Base-by-base conservation (phyloP, 2,329 filamentous ascomycete species). In the Colletotrichum sp. region DNA sequence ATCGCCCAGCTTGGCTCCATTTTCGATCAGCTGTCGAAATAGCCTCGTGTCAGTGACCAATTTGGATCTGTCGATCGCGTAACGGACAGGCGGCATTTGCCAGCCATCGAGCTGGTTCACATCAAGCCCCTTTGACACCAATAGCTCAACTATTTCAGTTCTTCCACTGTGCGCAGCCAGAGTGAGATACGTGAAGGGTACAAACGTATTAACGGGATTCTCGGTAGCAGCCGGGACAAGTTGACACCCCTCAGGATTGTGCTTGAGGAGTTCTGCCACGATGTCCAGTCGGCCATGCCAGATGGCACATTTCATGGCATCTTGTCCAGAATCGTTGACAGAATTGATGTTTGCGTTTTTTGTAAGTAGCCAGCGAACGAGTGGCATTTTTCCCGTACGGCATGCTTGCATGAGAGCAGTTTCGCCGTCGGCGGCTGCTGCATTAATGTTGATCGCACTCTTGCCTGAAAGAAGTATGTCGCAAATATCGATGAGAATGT, bases 361-460 rank as follows among this genome's bases (percentile, higher is more conserved):
- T 24, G 0, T 4, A 52, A 52, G 43, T 0, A 52, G n/a, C 43
- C 43, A 52, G 43, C 43, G 43, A 52, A 21, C 43, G 10, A 52
- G n/a, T 0, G 43, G 10, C 43, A 21, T 0, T 52, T 21, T 24
- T 0, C n/a, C 43, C n/a, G 10, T 52, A 52, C 43, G 43, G 12
- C 43, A 52, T 21, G 43, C 43, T 52, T 52, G 43, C 43, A 52
- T 52, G n/a, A 52, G 43, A 21, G 43, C 43, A 52, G 43, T 52
- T 52, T 52, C 43, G 43, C 43, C 43, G 2, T 52, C 43, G 0
- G n/a, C n/a, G 43, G 43, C n/a, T 52, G 43, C 43, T 21, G 43
- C 43, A 52, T 52, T 52, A 0, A 52, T 13, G 43, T 52, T 52
- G 0, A 52, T 13, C 0, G 43, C 0, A 0, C 43, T 1, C n/a